Evolutionary conservation across 2,329 filamentous ascomycete species (phyloP).

Genomic region (Byssoonygena ceratinophila): DNA sequence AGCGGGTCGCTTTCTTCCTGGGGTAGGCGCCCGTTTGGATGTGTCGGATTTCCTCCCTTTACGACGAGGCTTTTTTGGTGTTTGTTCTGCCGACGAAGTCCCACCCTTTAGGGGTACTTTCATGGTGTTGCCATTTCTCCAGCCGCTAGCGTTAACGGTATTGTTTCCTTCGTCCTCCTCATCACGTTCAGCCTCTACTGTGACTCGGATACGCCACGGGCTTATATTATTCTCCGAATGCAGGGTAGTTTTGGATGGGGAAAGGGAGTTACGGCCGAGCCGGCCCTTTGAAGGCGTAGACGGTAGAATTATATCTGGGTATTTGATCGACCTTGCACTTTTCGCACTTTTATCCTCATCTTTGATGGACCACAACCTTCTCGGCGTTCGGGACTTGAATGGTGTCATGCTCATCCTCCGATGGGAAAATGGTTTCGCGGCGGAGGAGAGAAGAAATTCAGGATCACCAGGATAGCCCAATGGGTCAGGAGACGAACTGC

Average conservation of each 20-base stretch:
- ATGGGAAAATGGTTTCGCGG: conserved; percentile 30
- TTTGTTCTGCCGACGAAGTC: conserved; percentile 24
- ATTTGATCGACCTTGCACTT: conserved; percentile 32
- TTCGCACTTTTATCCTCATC: conserved; percentile 24
- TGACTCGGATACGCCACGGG: conserved; percentile 41
- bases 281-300: conserved; percentile 27
- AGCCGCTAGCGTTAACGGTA: conserved; percentile 19
- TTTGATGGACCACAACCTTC: conserved; percentile 8
- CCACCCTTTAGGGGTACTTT: conserved; percentile 36
- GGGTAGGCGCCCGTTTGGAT: conserved; percentile 27
- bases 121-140: conserved; percentile 26
- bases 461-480: conserved; percentile 35
- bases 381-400: conserved; percentile 27
- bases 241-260: conserved; percentile 28
- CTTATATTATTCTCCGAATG: conserved; percentile 34
- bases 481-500: conserved; percentile 36
- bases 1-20: conserved; percentile 21
- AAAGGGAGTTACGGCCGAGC: conserved; percentile 18
- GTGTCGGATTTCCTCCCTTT: conserved; percentile 36
- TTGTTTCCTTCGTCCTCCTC: conserved; percentile 33
- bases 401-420: conserved; percentile 34
- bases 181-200: conserved; percentile 38
- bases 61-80: conserved; percentile 34
- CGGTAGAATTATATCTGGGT: conserved; percentile 35
- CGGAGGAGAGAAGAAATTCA: conserved; percentile 35